Evolutionary conservation across 202 grass and related monocot species (phyloP).

Genomic region (Brachypodium distachyon): DNA sequence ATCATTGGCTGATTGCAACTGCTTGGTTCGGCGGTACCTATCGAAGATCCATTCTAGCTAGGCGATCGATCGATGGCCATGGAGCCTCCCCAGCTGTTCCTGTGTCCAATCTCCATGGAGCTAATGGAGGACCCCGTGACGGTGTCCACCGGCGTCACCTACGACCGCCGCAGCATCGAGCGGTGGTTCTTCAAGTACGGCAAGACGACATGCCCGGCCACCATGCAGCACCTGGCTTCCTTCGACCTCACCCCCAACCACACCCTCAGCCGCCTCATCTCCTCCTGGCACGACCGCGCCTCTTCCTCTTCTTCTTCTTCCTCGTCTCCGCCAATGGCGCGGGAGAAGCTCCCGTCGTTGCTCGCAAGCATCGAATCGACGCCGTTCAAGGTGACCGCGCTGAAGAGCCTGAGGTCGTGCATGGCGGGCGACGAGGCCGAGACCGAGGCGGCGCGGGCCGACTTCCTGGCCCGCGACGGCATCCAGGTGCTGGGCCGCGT

Average conservation of each 20-base stretch:
- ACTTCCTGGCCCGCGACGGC: constrained; percentile 28
- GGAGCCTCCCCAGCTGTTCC: constrained; percentile 41
- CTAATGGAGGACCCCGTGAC: constrained; percentile 63
- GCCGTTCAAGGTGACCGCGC: constrained; percentile 51
- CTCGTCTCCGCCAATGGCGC: neutral
- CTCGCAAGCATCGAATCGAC: constrained; percentile 27
- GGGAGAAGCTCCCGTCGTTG: constrained; percentile 20
- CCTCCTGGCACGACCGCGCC: constrained; percentile 21
- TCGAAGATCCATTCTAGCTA: neutral
- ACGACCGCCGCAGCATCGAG: constrained; percentile 60
- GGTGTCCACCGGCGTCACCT: constrained; percentile 49
- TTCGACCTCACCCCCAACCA: constrained; percentile 55
- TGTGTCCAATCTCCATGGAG: constrained; percentile 71
- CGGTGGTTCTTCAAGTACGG: constrained; percentile 59
- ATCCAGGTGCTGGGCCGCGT: constrained; percentile 36
- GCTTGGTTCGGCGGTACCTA: neutral
- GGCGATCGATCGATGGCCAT: neutral
- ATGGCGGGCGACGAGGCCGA: constrained; percentile 21
- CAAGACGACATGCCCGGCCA: constrained; percentile 53
- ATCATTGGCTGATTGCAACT: constrained; percentile 5
- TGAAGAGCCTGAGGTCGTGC: constrained; percentile 35
- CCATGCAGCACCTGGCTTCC: constrained; percentile 46
- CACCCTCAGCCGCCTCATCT: constrained; percentile 54
- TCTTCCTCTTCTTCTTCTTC: neutral
- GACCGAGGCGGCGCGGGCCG: neutral